These are phyloP conservation scores for Trametes hirsuta DNA, from an alignment of 1,284 basidiomycete genomes.

Conservation along the genomic window DNA sequence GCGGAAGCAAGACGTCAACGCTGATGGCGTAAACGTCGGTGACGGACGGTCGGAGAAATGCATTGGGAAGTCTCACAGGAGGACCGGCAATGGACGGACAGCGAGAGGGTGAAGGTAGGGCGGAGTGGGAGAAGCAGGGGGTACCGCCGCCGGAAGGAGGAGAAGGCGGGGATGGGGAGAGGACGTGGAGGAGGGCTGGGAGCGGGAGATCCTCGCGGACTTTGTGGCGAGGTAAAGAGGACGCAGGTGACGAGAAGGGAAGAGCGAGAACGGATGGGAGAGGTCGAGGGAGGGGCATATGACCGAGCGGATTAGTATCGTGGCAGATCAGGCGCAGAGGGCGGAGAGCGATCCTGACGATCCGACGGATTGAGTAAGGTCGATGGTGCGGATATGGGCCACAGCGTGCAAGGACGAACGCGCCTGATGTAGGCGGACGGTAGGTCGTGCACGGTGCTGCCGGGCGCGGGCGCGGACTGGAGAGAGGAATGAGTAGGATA, in stretches of 20 bases:
- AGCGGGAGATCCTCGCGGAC: slow-evolving; percentile 18
- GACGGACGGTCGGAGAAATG: slow-evolving; percentile 5
- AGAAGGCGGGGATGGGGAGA: slow-evolving; percentile 9
- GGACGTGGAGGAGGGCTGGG: slow-evolving; percentile 12
- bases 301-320: slow-evolving; percentile 22
- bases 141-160: slow-evolving; percentile 14
- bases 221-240: slow-evolving; percentile 1
- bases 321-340: slow-evolving; percentile 22
- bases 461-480: neutral
- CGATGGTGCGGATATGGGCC: slow-evolving; percentile 20
- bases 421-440: neutral
- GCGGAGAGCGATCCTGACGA: slow-evolving; percentile 20
- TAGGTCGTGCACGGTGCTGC: neutral
- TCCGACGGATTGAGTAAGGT: slow-evolving; percentile 17
- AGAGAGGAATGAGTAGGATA: neutral
- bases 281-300: slow-evolving; percentile 19
- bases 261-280: slow-evolving; percentile 6
- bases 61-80: slow-evolving; percentile 14
- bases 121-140: slow-evolving; percentile 11
- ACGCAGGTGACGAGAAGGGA: slow-evolving; percentile 21
- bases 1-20: slow-evolving; percentile 20
- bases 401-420: slow-evolving; percentile 6
- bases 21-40: slow-evolving; percentile 11
- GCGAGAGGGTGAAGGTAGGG: slow-evolving; percentile 12
- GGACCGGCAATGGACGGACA: slow-evolving; percentile 13